Conservation (phyloP, 805 yeast genomes). For the Suhomyces sp. region DNA sequence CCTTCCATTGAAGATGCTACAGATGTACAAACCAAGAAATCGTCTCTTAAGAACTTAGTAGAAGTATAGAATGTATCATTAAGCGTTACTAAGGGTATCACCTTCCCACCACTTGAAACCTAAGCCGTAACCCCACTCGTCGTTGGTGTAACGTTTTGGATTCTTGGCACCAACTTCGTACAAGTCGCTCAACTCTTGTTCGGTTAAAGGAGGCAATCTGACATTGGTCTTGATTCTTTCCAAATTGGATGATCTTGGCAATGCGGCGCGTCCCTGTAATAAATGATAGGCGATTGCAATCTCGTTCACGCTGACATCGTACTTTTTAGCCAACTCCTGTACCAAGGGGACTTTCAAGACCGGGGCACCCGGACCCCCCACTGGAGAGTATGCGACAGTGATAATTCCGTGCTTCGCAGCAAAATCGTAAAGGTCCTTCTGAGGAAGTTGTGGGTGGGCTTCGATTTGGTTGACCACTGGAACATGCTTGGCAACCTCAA, state of each 20-base stretch:
- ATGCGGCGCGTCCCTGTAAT: conserved; percentile 54
- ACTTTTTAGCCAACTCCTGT: conserved; percentile 52
- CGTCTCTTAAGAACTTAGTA: not conserved
- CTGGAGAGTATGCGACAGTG: conserved; percentile 57
- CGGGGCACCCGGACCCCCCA: conserved; percentile 68
- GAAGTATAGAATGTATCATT: not conserved
- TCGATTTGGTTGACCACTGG: conserved; percentile 57
- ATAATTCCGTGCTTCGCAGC: conserved; percentile 35
- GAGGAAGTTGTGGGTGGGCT: conserved; percentile 33
- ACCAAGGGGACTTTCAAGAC: conserved; percentile 51
- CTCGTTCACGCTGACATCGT: conserved; percentile 51
- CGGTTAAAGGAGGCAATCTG: conserved; percentile 31
- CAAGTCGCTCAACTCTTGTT: conserved; percentile 35
- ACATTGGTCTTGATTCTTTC: conserved; percentile 51
- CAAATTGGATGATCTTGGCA: conserved; percentile 72
- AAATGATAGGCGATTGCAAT: conserved; percentile 61
- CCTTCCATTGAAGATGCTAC: conserved; percentile 3
- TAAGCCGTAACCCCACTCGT: conserved; percentile 36
- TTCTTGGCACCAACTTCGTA: conserved; percentile 24
- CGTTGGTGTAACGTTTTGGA: conserved; percentile 31
- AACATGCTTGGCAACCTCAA: conserved; percentile 35
- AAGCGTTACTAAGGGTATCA: conserved; percentile 13
- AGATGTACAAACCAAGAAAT: not conserved
- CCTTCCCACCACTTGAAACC: conserved; percentile 39
- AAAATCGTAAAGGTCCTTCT: conserved; percentile 39